phyloP scores from a whole-genome alignment of 768 basidiomycete species.

The Flagelloscypha sp. region DNA sequence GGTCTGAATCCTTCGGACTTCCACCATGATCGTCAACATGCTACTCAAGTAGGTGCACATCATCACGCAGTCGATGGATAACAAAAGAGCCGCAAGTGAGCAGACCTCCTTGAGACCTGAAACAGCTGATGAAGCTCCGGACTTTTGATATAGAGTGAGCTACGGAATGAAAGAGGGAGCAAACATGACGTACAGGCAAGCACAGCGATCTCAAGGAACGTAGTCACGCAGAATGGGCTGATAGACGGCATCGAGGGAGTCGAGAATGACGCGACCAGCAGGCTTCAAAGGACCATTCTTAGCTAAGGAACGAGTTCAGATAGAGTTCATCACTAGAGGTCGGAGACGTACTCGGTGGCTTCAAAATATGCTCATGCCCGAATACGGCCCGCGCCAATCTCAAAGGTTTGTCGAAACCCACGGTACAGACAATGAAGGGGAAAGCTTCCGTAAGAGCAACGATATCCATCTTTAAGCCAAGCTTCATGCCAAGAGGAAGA shows the following conservation, averaged over 20 bases:
- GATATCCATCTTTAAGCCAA: slow-evolving; percentile 86
- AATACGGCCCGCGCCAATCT: slow-evolving; percentile 87
- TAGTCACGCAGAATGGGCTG: slow-evolving; percentile 87
- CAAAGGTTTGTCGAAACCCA: slow-evolving; percentile 97
- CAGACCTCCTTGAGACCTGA: slow-evolving; percentile 91
- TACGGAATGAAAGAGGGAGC: too few species aligned
- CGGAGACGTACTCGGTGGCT: slow-evolving; percentile 26
- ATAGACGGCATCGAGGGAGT: slow-evolving; percentile 74
- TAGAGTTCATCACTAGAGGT: slow-evolving; percentile 13
- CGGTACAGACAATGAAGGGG: slow-evolving; percentile 94
- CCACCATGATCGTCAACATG: slow-evolving; percentile 91
- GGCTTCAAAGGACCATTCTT: slow-evolving; percentile 53
- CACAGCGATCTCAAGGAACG: slow-evolving; percentile 83
- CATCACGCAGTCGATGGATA: slow-evolving; percentile 80
- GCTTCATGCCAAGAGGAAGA: slow-evolving; percentile 62
- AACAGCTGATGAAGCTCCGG: slow-evolving; percentile 83
- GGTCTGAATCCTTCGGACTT: too few species aligned
- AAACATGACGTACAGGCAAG: too few species aligned
- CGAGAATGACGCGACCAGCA: slow-evolving; percentile 76
- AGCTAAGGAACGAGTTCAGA: slow-evolving; percentile 20
- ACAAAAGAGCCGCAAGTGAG: slow-evolving; percentile 82
- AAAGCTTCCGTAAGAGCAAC: slow-evolving; percentile 91
- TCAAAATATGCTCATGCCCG: slow-evolving; percentile 60
- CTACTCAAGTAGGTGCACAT: slow-evolving; percentile 87
- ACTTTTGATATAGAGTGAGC: too few species aligned